Conservation (phyloP, 768 basidiomycete genomes). For the Kwoniella dejecticola region DNA sequence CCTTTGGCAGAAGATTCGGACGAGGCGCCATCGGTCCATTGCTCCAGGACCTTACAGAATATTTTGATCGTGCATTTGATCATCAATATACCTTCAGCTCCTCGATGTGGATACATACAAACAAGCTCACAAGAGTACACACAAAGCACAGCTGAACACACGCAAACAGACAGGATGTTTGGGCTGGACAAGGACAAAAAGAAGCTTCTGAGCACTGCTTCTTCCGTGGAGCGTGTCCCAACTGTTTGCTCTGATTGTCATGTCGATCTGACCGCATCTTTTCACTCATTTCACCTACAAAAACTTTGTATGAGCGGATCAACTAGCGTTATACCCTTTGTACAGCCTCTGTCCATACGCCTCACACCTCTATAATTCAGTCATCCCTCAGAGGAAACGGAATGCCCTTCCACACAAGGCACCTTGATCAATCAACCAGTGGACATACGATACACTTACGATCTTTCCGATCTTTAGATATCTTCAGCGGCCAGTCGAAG, state of each 20-base stretch:
- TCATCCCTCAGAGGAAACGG: background rate
- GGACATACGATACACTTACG: too few relatives aligned
- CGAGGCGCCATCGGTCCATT: too few relatives aligned
- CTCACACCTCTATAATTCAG: background rate
- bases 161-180: constrained; percentile 1
- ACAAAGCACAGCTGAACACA: background rate
- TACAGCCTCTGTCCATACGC: background rate
- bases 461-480: background rate
- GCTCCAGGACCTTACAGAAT: too few relatives aligned
- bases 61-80: too few relatives aligned
- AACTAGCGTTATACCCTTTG: background rate
- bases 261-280: too few relatives aligned
- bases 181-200: background rate
- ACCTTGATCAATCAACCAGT: background rate
- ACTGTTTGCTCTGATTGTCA: too few relatives aligned
- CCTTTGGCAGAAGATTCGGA: too few relatives aligned
- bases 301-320: background rate
- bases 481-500: too few relatives aligned
- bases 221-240: constrained; percentile 1
- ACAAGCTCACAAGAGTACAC: too few relatives aligned
- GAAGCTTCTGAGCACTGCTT: background rate
- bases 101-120: too few relatives aligned
- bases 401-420: background rate
- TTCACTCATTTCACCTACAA: background rate
- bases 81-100: too few relatives aligned